Evolutionary conservation across 2,329 filamentous ascomycete species (phyloP).

Genomic region (Metarhizium sp.): DNA sequence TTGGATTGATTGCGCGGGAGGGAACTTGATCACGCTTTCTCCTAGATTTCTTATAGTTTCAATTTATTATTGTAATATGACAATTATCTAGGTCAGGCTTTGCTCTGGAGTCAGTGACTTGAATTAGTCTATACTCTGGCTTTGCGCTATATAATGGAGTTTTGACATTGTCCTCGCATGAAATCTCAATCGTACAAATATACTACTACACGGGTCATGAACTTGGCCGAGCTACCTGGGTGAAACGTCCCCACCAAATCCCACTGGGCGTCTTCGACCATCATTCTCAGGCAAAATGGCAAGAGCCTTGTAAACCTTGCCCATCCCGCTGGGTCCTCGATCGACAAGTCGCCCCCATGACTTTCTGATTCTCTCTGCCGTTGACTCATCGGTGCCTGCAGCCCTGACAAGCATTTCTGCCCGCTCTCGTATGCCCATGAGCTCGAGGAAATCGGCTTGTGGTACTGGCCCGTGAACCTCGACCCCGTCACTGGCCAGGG

Average conservation of each 20-base stretch:
- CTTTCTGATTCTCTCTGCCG: constrained; percentile 53
- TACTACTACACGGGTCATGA: not conserved
- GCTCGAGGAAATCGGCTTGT: constrained; percentile 69
- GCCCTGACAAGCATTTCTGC: constrained; percentile 55
- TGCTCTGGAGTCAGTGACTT: not conserved
- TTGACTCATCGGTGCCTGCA: constrained; percentile 30
- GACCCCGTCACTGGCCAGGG: constrained; percentile 64
- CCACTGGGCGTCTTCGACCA: constrained; percentile 68
- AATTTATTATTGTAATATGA: not conserved
- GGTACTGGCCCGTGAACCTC: constrained; percentile 90
- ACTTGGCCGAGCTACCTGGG: not conserved
- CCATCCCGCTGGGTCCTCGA: constrained; percentile 76
- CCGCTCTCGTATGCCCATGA: constrained; percentile 76
- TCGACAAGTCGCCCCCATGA: constrained; percentile 82
- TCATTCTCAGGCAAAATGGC: constrained; percentile 78
- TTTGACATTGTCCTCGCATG: not conserved
- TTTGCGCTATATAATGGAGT: too few relatives aligned
- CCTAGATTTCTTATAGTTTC: constrained; percentile 1
- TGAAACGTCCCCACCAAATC: constrained; percentile 72
- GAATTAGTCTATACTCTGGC: not conserved
- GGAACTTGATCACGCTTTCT: not conserved
- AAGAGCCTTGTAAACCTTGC: constrained; percentile 86
- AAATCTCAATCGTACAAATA: not conserved
- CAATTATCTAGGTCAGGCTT: not conserved
- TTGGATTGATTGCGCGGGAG: not conserved